These are phyloP conservation scores for Dendrobium chrysotoxum DNA, from an alignment of 106 monocot genomes.

Conservation along the genomic window DNA sequence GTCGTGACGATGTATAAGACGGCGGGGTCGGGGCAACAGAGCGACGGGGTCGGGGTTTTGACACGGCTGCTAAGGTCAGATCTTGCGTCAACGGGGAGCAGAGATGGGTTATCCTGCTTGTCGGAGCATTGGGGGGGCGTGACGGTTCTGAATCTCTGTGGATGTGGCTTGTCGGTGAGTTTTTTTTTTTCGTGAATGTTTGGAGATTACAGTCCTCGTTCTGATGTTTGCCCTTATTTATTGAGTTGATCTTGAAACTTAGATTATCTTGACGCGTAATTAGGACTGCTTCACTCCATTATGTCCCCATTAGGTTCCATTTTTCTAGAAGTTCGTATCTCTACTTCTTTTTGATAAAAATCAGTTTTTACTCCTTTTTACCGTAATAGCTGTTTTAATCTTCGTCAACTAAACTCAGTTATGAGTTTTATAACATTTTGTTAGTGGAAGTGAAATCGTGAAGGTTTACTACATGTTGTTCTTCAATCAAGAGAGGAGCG, in stretches of 20 bases:
- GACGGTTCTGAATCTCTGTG: constrained; percentile 42
- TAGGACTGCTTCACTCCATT: background rate
- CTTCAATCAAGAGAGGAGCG: background rate
- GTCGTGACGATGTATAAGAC: constrained; percentile 45
- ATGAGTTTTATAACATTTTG: background rate
- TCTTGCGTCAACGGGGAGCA: constrained; percentile 17
- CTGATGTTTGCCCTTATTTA: background rate
- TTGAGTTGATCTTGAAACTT: background rate
- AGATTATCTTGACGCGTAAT: background rate
- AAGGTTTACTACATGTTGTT: background rate
- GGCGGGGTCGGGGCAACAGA: constrained; percentile 65
- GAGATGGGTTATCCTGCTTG: constrained; percentile 22
- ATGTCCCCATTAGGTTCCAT: background rate
- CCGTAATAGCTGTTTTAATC: background rate
- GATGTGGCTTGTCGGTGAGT: constrained; percentile 81
- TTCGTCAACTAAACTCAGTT: background rate
- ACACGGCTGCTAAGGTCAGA: constrained; percentile 52
- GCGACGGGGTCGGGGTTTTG: constrained; percentile 76
- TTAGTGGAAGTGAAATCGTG: background rate
- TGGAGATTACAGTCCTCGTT: background rate
- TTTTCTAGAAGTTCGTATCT: background rate
- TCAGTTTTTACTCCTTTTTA: background rate
- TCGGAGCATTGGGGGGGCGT: constrained; percentile 71
- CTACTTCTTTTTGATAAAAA: background rate
- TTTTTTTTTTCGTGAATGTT: background rate